phyloP scores from a whole-genome alignment of 129 eudicot genomes.

The Sambucus nigra region DNA sequence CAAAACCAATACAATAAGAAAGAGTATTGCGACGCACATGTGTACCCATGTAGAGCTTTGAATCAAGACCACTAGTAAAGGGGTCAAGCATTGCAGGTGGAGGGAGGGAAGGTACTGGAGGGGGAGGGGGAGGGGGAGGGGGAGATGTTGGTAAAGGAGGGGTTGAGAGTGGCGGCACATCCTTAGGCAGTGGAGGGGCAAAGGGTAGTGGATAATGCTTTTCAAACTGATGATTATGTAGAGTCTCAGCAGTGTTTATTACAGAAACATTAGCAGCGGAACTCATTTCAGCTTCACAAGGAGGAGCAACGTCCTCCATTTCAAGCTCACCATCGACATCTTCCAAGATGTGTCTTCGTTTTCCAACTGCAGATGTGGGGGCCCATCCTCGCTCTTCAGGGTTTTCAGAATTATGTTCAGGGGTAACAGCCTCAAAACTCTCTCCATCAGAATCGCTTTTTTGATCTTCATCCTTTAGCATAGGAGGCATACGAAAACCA shows the following conservation, averaged over 20 bases:
- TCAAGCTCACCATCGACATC: conserved; percentile 96
- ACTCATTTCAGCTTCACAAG: conserved; percentile 35
- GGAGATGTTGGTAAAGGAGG: conserved; percentile 51
- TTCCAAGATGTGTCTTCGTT: conserved; percentile 76
- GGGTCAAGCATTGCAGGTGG: conserved; percentile 21
- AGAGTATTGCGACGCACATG: conserved; percentile 25
- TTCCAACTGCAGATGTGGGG: conserved; percentile 33
- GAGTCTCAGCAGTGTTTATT: conserved; percentile 10
- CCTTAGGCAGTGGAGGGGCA: conserved; percentile 50
- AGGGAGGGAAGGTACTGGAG: conserved; percentile 28
- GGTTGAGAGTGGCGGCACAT: conserved; percentile 40
- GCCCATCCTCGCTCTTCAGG: conserved; percentile 29
- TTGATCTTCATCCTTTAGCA: conserved; percentile 66
- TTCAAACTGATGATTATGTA: conserved; percentile 26
- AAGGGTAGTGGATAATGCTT: conserved; percentile 19
- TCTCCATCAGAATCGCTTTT: conserved; percentile 81
- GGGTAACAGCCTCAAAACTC: conserved; percentile 92
- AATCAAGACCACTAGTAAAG: conserved; percentile 17
- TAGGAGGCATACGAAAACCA: conserved; percentile 79
- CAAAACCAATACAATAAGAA: too few relatives aligned
- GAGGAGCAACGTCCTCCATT: conserved; percentile 91
- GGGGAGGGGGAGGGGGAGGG: conserved; percentile 32
- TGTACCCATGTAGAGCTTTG: conserved; percentile 24
- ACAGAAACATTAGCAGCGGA: conserved; percentile 5
- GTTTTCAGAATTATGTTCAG: conserved; percentile 51